phyloP scores from a whole-genome alignment of 257 asterid species.

The Haberlea rhodopensis region DNA sequence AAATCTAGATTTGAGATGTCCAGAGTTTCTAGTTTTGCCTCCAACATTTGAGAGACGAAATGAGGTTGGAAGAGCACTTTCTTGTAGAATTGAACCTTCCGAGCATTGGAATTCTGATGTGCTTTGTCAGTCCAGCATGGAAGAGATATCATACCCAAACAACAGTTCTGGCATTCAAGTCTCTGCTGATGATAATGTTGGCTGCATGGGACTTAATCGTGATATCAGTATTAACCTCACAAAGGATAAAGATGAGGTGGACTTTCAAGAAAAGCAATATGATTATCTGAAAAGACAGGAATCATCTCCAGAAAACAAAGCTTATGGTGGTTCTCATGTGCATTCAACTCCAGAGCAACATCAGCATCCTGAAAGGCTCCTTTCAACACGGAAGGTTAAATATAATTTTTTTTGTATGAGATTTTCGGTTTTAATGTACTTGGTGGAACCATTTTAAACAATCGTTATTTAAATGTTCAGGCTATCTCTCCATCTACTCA shows the following conservation, averaged over 20 bases:
- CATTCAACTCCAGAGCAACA: slow-evolving; percentile 33
- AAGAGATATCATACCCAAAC: slow-evolving; percentile 32
- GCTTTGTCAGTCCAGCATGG: slow-evolving; percentile 26
- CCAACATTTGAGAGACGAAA: slow-evolving; percentile 29
- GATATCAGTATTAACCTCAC: slow-evolving; percentile 26
- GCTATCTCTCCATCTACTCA: slow-evolving; percentile 72
- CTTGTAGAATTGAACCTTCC: slow-evolving; percentile 24
- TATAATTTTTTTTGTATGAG: slow-evolving; percentile 28
- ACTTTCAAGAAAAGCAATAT: slow-evolving; percentile 32
- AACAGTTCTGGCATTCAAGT: slow-evolving; percentile 31
- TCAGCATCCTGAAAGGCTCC: slow-evolving; percentile 71
- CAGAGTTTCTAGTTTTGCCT: slow-evolving; percentile 32
- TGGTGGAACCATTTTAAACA: slow-evolving; percentile 20
- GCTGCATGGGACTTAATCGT: slow-evolving; percentile 25
- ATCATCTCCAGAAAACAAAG: slow-evolving; percentile 30
- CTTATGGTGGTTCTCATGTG: slow-evolving; percentile 30
- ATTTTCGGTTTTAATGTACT: slow-evolving; percentile 15
- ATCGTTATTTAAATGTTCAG: slow-evolving; percentile 40
- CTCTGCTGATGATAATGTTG: slow-evolving; percentile 24
- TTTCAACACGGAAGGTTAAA: slow-evolving; percentile 66
- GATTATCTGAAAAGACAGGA: slow-evolving; percentile 29
- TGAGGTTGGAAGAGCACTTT: slow-evolving; percentile 20
- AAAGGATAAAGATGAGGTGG: slow-evolving; percentile 27
- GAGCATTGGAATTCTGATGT: slow-evolving; percentile 32
- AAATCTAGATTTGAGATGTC: slow-evolving; percentile 28